phyloP scores from a whole-genome alignment of 345 rosid species.

The Anacardium occidentale region DNA sequence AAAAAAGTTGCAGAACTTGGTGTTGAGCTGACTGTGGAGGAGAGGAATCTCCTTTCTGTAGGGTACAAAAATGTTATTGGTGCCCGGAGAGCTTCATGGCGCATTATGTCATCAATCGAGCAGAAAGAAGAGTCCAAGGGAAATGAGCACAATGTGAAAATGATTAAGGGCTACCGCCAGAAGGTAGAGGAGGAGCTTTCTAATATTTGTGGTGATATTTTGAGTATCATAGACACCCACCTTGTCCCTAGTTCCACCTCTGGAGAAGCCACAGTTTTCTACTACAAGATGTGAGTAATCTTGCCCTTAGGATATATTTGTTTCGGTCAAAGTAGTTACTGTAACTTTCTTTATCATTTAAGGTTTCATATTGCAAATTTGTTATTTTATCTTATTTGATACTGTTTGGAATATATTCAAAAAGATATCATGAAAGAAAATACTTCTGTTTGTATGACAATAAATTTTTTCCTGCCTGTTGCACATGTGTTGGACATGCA shows the following conservation, averaged over 20 bases:
- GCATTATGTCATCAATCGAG: slow-evolving; percentile 94
- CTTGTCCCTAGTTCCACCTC: slow-evolving; percentile 76
- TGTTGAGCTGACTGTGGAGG: slow-evolving; percentile 90
- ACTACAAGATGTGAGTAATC: slow-evolving; percentile 79
- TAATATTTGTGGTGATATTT: slow-evolving; percentile 78
- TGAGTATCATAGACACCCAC: slow-evolving; percentile 79
- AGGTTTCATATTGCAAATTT: background rate
- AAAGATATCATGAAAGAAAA: background rate
- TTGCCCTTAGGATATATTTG: background rate
- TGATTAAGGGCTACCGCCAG: slow-evolving; percentile 74
- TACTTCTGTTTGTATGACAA: background rate
- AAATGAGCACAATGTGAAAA: slow-evolving; percentile 78
- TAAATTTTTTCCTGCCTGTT: slow-evolving; percentile 3
- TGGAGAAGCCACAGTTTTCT: slow-evolving; percentile 97
- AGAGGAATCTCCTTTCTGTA: slow-evolving; percentile 93
- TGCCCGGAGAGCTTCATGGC: slow-evolving; percentile 93
- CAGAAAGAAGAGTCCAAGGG: slow-evolving; percentile 96
- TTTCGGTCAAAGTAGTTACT: background rate
- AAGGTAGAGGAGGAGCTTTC: slow-evolving; percentile 96
- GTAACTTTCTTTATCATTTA: background rate
- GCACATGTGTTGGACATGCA: slow-evolving; percentile 7
- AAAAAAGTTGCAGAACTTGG: slow-evolving; percentile 75
- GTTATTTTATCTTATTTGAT: background rate
- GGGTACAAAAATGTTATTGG: slow-evolving; percentile 97
- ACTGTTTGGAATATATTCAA: background rate